Conservation (phyloP, 495 filamentous ascomycete species). For the Neurospora tetrasperma region DNA sequence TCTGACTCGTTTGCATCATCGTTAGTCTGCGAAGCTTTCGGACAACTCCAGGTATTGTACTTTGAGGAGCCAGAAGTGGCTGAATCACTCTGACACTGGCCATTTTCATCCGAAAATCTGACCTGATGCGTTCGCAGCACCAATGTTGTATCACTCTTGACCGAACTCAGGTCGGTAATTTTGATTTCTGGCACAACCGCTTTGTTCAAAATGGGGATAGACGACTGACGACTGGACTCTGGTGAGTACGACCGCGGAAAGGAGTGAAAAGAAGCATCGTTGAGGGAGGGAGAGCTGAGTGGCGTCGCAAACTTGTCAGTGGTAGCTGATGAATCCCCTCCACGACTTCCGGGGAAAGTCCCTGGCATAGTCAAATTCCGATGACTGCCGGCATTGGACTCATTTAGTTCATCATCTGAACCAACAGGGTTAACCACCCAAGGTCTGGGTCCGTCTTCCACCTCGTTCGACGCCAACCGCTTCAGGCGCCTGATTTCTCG, state of each 20-base stretch:
- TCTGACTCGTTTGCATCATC: not conserved
- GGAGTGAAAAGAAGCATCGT: constrained; percentile 17
- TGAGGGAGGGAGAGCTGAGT: constrained; percentile 9
- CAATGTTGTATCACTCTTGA: not conserved
- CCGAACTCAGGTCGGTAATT: not conserved
- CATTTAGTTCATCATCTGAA: not conserved
- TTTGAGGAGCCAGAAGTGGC: not conserved
- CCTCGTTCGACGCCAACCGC: not conserved
- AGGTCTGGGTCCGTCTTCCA: not conserved
- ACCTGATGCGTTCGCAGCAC: not conserved
- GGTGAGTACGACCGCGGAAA: constrained; percentile 9
- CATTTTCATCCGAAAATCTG: not conserved
- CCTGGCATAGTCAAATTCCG: not conserved
- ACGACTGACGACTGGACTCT: not conserved
- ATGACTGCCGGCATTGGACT: constrained; percentile 5
- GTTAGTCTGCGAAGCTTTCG: not conserved
- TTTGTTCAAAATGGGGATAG: not conserved
- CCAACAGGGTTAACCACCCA: not conserved
- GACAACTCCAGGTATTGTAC: not conserved
- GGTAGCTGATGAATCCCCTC: constrained; percentile 9
- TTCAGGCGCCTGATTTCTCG: constrained; percentile 27
- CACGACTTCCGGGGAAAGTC: not conserved
- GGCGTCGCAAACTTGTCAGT: constrained; percentile 16
- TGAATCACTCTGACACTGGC: not conserved
- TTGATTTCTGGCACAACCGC: not conserved